Evolutionary conservation across 129 eudicot species (phyloP), one percentile per base, ranked within the genome.

Genomic region (Kitagawia praeruptora): DNA sequence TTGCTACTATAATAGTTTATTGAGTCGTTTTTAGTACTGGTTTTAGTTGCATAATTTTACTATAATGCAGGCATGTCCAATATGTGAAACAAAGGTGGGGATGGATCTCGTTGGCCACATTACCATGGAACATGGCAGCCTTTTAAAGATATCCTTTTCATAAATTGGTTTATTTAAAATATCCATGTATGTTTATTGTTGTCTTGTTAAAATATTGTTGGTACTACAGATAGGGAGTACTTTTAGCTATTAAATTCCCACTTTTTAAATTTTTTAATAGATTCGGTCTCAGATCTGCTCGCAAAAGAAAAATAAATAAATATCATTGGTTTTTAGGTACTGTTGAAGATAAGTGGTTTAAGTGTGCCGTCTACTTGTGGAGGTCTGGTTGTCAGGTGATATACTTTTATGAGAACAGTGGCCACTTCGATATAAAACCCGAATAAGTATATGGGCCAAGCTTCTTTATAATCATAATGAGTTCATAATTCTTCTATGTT

Each of bases 71-170:
- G 89, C 87, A 21, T 93, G 98, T 78, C 98, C 97, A 6, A 83
- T 93, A 66, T 93, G 98, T 78, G 89, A 89, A 27, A 91, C 83
- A 82, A 88, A 70, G 75, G 93, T 89, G 70, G 98, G 96, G 45
- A 83, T 85, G 41, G 92, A 85, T 83, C 83, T 93, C 82, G 87
- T 93, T 73, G 86, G 89, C 81, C 98, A 91, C 80, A 80, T 93
- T 6, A 93, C 97, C 8, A 79, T 78, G 92, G 97, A 93, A 80
- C 97, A 93, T 81, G 97, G 89, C 63, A 93, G 81, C 81, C 87
- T 93, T 78, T 88, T 93, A 75, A 91, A 89, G 70, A 89, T 93
- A 93, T 93, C 98, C 97, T 93, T 90, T 85, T 77, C 41, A 28
- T 76, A 25, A 25, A 45, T 40, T 61, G 44, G 64, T 53, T 73